Evolutionary conservation across 352 stramenopile species (phyloP), one percentile per base, ranked within the genome.

Genomic region (Globisporangium lucens): DNA sequence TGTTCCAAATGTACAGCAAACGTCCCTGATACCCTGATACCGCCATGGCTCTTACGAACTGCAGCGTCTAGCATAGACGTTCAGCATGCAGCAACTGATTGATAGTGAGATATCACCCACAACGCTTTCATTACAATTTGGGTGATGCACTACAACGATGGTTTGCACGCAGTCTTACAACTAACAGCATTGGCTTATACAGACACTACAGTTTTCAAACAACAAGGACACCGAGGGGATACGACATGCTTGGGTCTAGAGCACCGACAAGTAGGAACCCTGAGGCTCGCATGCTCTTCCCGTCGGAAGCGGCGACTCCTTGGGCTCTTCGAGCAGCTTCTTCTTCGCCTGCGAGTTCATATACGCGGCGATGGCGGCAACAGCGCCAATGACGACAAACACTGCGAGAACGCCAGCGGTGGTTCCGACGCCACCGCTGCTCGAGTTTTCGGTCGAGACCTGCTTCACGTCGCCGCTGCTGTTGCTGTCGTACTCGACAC

Each of bases 331-430:
- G 15, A 69, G 51, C 13, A 43, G 46, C 22, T 58, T 68, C 61
- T 61, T 35, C 22, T 65, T 59, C 6, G 49, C 56, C 5, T 58
- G 61, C 43, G 63, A 66, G 56, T 69, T 61, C 67, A 73, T 68
- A 47, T 69, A 61, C n/a, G 49, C 62, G 4, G 56, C 67, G 13
- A 73, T 56, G 55, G 62, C 61, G 12, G 56, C 67, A 2, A 73
- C 67, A 6, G 27, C 57, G 2, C 56, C 67, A 10, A 69, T 56
- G 13, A 73, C 65, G 22, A 65, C 59, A 27, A 65, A 51, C n/a
- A 63, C 24, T 5, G 38, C 65, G 43, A 73, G 53, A 22, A 64
- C n/a, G 29, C 66, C 66, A 24, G 47, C 65, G 15, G 65, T 64
- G 41, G 65, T 43, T 13, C 46, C 43, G 38, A 55, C 52, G 60